Conservation (phyloP, 1,139 yeast species). For the Debaryomycetaceae sp. region DNA sequence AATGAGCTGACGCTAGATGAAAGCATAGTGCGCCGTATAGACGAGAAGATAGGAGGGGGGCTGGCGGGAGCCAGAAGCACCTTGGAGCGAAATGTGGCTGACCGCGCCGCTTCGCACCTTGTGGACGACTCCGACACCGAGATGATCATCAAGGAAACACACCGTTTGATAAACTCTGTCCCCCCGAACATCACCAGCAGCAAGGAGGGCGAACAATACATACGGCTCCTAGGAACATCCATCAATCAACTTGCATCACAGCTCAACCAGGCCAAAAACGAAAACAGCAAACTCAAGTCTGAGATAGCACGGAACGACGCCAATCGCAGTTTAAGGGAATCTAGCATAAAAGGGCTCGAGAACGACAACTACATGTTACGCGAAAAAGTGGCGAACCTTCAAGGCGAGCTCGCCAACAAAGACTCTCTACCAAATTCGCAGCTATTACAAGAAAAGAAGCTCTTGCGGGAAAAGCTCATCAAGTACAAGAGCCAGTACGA, state of each 20-base stretch:
- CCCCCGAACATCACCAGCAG: slow-evolving; percentile 20
- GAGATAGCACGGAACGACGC: background rate
- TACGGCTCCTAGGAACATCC: slow-evolving; percentile 18
- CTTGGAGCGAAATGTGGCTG: slow-evolving; percentile 7
- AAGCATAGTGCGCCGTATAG: slow-evolving; percentile 5
- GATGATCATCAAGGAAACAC: slow-evolving; percentile 27
- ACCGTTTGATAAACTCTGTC: slow-evolving; percentile 20
- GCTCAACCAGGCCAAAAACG: slow-evolving; percentile 17
- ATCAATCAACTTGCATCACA: slow-evolving; percentile 20
- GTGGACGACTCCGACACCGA: slow-evolving; percentile 20
- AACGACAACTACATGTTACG: slow-evolving; percentile 15
- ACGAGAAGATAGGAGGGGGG: slow-evolving; percentile 2
- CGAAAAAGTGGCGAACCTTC: slow-evolving; percentile 10
- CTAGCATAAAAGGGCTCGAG: slow-evolving; percentile 10
- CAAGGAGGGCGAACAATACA: slow-evolving; percentile 26
- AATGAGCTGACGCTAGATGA: slow-evolving; percentile 3
- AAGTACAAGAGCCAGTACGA: slow-evolving; percentile 33
- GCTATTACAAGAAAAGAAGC: slow-evolving; percentile 23
- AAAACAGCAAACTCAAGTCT: slow-evolving; percentile 3
- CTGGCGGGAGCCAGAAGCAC: slow-evolving; percentile 4
- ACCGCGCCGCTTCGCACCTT: background rate
- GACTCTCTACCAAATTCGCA: slow-evolving; percentile 14
- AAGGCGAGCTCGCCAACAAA: slow-evolving; percentile 9
- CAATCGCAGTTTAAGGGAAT: slow-evolving; percentile 2
- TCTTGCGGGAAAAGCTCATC: slow-evolving; percentile 30